A percentile compares a stretch with the other conserved stretches of the same genome.
Evolutionary conservation across 768 basidiomycete species (phyloP).

Genomic region (Macrolepiota fuliginosa): DNA sequence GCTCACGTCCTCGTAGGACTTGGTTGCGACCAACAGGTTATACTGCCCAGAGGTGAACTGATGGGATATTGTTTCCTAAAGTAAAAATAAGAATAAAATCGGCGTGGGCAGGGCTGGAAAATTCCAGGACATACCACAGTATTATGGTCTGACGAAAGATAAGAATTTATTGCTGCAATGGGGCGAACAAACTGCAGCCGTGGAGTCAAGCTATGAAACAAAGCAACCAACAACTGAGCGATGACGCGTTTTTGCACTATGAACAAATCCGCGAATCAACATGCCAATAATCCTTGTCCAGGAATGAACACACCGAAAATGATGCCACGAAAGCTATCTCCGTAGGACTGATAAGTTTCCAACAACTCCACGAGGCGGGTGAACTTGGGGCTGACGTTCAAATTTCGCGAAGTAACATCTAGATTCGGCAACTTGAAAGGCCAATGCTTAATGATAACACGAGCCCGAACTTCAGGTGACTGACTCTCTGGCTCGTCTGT

Average conservation of each 20-base stretch:
- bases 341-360: conserved; percentile 48
- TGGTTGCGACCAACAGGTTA: conserved; percentile 65
- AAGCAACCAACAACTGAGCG: conserved; percentile 57
- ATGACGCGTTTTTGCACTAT: conserved; percentile 53
- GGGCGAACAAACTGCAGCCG: conserved; percentile 55
- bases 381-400: conserved; percentile 73
- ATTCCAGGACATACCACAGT: conserved; percentile 25
- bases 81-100: conserved; percentile 7
- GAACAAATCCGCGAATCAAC: background rate
- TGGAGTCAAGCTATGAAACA: conserved; percentile 54
- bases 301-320: conserved; percentile 49
- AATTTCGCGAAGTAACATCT: conserved; percentile 50
- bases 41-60: conserved; percentile 51
- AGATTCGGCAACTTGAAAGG: conserved; percentile 62
- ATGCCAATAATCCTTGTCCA: background rate
- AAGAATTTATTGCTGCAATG: conserved; percentile 38
- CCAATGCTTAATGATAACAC: conserved; percentile 55
- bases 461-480: conserved; percentile 25
- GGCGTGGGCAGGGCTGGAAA: background rate
- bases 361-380: conserved; percentile 57
- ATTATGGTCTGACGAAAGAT: conserved; percentile 26
- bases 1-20: conserved; percentile 58
- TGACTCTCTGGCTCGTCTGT: conserved; percentile 29
- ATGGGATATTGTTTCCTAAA: conserved; percentile 45
- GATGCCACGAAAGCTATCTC: conserved; percentile 62